Evolutionary conservation across 2,329 filamentous ascomycete species (phyloP).

Genomic region (Geosmithia putterillii): DNA sequence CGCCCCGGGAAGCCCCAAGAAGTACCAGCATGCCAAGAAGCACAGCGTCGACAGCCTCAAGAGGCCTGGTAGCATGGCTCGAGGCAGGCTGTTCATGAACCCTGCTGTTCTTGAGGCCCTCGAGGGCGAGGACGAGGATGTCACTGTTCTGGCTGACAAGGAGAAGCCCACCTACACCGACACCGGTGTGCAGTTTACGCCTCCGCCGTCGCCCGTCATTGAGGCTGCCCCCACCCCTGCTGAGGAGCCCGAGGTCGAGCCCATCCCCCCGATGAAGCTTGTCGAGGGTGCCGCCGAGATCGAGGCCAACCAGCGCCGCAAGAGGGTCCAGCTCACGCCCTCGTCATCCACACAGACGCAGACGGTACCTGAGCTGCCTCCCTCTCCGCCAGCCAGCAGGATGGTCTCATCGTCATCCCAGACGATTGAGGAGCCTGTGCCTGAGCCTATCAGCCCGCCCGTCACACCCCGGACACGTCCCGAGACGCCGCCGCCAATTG

Average conservation of each 20-base stretch:
- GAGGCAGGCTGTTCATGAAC: constrained; percentile 40
- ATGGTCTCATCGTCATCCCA: constrained; percentile 58
- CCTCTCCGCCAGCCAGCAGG: constrained; percentile 11
- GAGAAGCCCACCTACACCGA: constrained; percentile 46
- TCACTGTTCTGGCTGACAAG: not conserved
- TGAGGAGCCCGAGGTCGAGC: not conserved
- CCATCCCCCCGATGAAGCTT: constrained; percentile 20
- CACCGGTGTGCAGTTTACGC: constrained; percentile 71
- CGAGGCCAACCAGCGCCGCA: constrained; percentile 62
- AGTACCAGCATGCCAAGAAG: constrained; percentile 40
- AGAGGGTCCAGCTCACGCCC: constrained; percentile 49
- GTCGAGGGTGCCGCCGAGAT: constrained; percentile 42
- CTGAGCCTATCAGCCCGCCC: constrained; percentile 53
- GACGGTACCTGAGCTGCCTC: constrained; percentile 11
- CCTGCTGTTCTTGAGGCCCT: constrained; percentile 42
- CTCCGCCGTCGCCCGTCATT: constrained; percentile 59
- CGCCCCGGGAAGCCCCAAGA: constrained; percentile 6
- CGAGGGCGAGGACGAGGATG: constrained; percentile 36
- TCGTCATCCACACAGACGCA: constrained; percentile 37
- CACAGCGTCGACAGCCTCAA: constrained; percentile 46
- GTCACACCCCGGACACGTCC: constrained; percentile 46
- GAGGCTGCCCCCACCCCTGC: constrained; percentile 23
- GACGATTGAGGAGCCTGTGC: constrained; percentile 45
- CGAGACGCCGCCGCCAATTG: constrained; percentile 24
- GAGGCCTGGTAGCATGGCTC: constrained; percentile 40